Evolutionary conservation across 441 rosid species (phyloP).

Genomic region (Bruguiera hainesii): DNA sequence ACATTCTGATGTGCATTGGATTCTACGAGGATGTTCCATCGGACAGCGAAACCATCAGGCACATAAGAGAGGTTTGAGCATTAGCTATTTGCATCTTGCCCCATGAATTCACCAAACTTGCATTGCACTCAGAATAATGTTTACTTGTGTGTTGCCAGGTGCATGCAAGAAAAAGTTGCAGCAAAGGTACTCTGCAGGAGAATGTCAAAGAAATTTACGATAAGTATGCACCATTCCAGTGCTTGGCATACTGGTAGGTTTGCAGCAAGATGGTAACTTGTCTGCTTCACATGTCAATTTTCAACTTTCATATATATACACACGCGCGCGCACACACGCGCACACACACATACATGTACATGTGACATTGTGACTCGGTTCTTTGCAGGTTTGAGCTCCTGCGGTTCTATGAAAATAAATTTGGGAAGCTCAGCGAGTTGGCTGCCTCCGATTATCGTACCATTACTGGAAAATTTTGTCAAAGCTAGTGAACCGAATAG

Average conservation of each 20-base stretch:
- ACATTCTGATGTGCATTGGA: constrained; percentile 49
- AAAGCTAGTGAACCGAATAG: not conserved
- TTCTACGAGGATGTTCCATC: constrained; percentile 43
- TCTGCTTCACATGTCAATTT: too few species aligned
- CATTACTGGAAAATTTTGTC: constrained; percentile 11
- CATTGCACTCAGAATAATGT: not conserved
- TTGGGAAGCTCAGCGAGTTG: constrained; percentile 36
- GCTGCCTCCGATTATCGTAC: not conserved
- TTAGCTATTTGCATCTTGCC: too few species aligned
- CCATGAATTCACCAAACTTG: too few species aligned
- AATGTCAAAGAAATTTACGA: constrained; percentile 29
- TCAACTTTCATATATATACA: too few species aligned
- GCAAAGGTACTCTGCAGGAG: not conserved
- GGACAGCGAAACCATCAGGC: constrained; percentile 46
- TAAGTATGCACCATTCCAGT: constrained; percentile 38
- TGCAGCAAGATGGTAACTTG: too few species aligned
- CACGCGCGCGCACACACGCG: too few species aligned
- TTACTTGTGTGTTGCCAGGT: constrained; percentile 4
- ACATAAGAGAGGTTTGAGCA: constrained; percentile 35
- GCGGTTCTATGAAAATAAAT: constrained; percentile 20
- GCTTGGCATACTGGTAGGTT: constrained; percentile 41
- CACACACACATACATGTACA: too few species aligned
- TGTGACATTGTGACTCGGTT: too few species aligned
- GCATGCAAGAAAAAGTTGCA: constrained; percentile 17
- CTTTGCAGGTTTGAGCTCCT: constrained; percentile 13